These are phyloP conservation scores for Intubia oerlemansii DNA, from an alignment of 2,329 filamentous ascomycete genomes.

Conservation along the genomic window DNA sequence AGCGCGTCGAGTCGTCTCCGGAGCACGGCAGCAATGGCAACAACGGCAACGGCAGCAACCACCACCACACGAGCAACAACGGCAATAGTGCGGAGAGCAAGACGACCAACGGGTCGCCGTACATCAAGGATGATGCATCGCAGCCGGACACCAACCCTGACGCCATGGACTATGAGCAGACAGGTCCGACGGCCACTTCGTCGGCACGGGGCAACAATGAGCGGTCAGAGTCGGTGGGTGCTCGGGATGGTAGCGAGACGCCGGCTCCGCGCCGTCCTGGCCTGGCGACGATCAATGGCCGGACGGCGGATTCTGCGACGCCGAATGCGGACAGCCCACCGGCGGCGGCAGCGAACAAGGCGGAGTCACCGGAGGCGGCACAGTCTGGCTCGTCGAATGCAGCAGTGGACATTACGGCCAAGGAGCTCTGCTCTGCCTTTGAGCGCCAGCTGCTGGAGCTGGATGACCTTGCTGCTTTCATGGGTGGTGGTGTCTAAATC, in stretches of 20 bases:
- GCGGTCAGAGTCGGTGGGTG: slow-evolving; percentile 15
- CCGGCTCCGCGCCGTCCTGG: slow-evolving; percentile 28
- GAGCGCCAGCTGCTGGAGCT: slow-evolving; percentile 38
- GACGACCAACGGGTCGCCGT: slow-evolving; percentile 16
- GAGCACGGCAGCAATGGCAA: slow-evolving; percentile 14
- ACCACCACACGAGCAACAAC: neutral
- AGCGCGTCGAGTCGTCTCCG: slow-evolving; percentile 12
- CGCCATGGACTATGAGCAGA: slow-evolving; percentile 34
- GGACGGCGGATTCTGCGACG: slow-evolving; percentile 16
- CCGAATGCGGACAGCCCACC: slow-evolving; percentile 19
- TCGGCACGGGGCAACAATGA: slow-evolving; percentile 13
- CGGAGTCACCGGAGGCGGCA: slow-evolving; percentile 14
- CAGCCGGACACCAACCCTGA: slow-evolving; percentile 32
- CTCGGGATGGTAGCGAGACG: slow-evolving; percentile 29
- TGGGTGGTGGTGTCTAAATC: slow-evolving; percentile 35
- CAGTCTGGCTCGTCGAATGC: slow-evolving; percentile 9
- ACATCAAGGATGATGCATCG: slow-evolving; percentile 33
- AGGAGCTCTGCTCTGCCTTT: slow-evolving; percentile 35
- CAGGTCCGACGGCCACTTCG: slow-evolving; percentile 8
- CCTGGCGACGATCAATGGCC: slow-evolving; percentile 36
- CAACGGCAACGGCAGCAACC: slow-evolving; percentile 6
- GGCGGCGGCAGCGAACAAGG: slow-evolving; percentile 10
- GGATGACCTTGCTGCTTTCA: slow-evolving; percentile 39
- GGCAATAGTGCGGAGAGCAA: neutral
- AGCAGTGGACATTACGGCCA: slow-evolving; percentile 31